Evolutionary conservation across 345 rosid species (phyloP).

Genomic region (Cardamine resedifolia): DNA sequence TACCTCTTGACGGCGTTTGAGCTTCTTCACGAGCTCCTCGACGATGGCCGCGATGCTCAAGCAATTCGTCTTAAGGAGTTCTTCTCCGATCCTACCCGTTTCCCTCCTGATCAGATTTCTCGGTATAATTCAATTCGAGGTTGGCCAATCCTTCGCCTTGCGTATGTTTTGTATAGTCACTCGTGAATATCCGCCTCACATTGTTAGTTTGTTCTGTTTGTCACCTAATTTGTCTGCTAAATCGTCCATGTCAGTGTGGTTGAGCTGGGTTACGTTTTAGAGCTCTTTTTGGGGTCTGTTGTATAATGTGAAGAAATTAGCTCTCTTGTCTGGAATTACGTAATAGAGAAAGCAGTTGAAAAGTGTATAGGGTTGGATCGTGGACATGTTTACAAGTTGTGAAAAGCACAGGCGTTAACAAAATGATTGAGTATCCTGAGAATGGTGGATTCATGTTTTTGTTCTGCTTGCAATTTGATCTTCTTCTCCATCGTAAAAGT

Average conservation of each 20-base stretch:
- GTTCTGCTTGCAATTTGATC: slow-evolving; percentile 1
- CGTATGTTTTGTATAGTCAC: not conserved
- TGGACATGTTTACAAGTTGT: slow-evolving; percentile 5
- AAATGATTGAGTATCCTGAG: not conserved
- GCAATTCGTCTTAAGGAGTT: slow-evolving; percentile 91
- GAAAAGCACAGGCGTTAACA: not conserved
- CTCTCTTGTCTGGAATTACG: not conserved
- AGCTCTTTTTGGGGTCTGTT: not conserved
- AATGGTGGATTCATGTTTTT: slow-evolving; percentile 2
- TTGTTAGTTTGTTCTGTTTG: slow-evolving; percentile 4
- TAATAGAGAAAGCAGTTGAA: not conserved
- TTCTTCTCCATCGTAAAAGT: not conserved
- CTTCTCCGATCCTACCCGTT: slow-evolving; percentile 83
- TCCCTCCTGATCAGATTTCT: slow-evolving; percentile 95
- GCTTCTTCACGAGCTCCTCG: slow-evolving; percentile 93
- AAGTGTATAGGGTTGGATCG: not conserved
- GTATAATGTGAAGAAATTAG: not conserved
- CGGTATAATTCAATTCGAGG: slow-evolving; percentile 87
- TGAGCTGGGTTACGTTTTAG: slow-evolving; percentile 13
- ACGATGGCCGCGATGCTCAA: slow-evolving; percentile 91
- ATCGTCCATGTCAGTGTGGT: slow-evolving; percentile 9
- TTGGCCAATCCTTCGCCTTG: slow-evolving; percentile 30
- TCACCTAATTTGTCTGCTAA: not conserved
- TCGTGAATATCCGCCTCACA: slow-evolving; percentile 1
- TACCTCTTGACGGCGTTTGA: slow-evolving; percentile 91